Percentiles rank a stretch among this genome's conserved stretches.
These are phyloP conservation scores for Fusarium papillatum DNA, from an alignment of 2,329 filamentous ascomycete genomes.

Conservation along the genomic window DNA sequence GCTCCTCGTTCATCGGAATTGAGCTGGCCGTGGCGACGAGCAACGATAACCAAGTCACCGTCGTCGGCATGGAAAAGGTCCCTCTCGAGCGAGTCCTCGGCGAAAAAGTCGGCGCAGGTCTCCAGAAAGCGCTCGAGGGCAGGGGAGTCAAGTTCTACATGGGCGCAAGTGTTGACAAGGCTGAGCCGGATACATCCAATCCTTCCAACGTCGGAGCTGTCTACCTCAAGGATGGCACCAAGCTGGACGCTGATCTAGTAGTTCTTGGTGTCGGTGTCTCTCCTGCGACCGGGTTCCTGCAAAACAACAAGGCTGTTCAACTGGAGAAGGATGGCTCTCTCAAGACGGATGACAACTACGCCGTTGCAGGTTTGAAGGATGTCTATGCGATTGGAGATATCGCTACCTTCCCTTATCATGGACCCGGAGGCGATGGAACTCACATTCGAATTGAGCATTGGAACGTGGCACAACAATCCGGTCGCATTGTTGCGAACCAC, in stretches of 20 bases:
- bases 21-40: constrained; percentile 90
- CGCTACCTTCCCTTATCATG: constrained; percentile 93
- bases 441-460: constrained; percentile 94
- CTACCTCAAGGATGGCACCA: constrained; percentile 87
- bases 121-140: constrained; percentile 84
- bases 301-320: constrained; percentile 75
- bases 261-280: constrained; percentile 92
- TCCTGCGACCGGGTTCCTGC: constrained; percentile 87
- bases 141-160: constrained; percentile 92
- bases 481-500: constrained; percentile 82
- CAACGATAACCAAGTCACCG: constrained; percentile 85
- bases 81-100: constrained; percentile 92
- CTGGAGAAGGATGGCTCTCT: constrained; percentile 91
- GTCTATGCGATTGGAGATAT: constrained; percentile 97
- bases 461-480: constrained; percentile 97
- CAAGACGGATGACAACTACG: constrained; percentile 83
- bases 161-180: constrained; percentile 85
- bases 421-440: constrained; percentile 83
- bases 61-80: constrained; percentile 89
- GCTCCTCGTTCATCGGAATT: constrained; percentile 98
- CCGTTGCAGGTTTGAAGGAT: constrained; percentile 80
- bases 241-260: constrained; percentile 88
- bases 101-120: constrained; percentile 81
- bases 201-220: constrained; percentile 83
- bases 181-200: constrained; percentile 77